A percentile compares a stretch with the other conserved stretches of the same genome.
Evolutionary conservation across 192 early-diverging fungal genomes (phyloP).

Genomic region (Geranomyces variabilis): DNA sequence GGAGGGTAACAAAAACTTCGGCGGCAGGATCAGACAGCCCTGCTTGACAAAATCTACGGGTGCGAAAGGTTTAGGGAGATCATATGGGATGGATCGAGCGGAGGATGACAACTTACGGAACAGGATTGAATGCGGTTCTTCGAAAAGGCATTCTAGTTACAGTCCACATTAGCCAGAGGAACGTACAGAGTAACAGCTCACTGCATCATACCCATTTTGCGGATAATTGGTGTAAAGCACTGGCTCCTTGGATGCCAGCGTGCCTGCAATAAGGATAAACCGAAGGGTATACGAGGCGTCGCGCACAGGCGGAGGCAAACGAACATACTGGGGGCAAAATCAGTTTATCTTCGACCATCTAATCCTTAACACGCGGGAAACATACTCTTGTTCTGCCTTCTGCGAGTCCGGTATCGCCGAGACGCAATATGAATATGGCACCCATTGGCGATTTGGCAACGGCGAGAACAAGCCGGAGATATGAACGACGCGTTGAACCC

Average conservation of each 20-base stretch:
- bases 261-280: slow-evolving; percentile 79
- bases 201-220: slow-evolving; percentile 59
- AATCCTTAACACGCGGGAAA: neutral
- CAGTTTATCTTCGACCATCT: neutral
- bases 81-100: neutral
- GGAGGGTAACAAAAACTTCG: slow-evolving; percentile 62
- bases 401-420: slow-evolving; percentile 65
- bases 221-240: slow-evolving; percentile 90
- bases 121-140: neutral
- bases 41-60: slow-evolving; percentile 41
- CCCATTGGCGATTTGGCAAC: no score
- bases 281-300: slow-evolving; percentile 69
- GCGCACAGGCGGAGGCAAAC: slow-evolving; percentile 68
- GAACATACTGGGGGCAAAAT: slow-evolving; percentile 61
- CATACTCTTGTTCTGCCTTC: slow-evolving; percentile 54
- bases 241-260: slow-evolving; percentile 68
- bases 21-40: slow-evolving; percentile 64
- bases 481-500: no score
- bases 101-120: neutral
- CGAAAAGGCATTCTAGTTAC: neutral
- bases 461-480: no score
- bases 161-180: neutral
- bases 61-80: neutral
- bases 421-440: slow-evolving; percentile 49
- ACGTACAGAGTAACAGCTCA: slow-evolving; percentile 11